These are phyloP conservation scores for Crithidia bombi DNA, from an alignment of 208 protist genomes.

Conservation along the genomic window DNA sequence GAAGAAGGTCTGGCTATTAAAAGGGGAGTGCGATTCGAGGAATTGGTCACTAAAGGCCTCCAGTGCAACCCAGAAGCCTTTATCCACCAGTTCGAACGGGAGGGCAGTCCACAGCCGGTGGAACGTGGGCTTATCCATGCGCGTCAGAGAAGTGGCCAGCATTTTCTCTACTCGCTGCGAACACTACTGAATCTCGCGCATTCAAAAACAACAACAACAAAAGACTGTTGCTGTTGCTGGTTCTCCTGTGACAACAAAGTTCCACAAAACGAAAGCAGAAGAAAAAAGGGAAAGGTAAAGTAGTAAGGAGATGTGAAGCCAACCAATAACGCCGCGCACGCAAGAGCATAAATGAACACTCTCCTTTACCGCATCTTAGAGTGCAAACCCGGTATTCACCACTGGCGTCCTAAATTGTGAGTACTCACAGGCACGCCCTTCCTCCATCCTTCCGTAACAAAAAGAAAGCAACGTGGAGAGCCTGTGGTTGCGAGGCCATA, in stretches of 20 bases:
- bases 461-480: no score
- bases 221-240: background rate
- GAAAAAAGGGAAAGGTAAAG: background rate
- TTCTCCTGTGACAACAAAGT: no score
- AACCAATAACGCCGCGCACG: no score
- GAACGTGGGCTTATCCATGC: slow-evolving; percentile 42
- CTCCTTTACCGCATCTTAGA: no score
- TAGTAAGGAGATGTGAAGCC: background rate
- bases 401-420: no score
- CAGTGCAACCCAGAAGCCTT: slow-evolving; percentile 65
- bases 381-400: no score
- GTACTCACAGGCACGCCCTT: no score
- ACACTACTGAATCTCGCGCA: background rate
- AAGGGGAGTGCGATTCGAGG: slow-evolving; percentile 41
- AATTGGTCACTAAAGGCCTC: slow-evolving; percentile 61
- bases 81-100: slow-evolving; percentile 53
- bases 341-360: no score
- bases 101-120: slow-evolving; percentile 57
- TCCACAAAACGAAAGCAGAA: background rate
- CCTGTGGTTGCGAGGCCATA: no score
- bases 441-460: no score
- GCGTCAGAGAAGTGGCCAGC: background rate
- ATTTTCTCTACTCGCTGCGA: slow-evolving; percentile 4
- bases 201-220: background rate
- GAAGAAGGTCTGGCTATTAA: slow-evolving; percentile 62